Conservation (phyloP, 345 rosid species). For the Gossypium anomalum region DNA sequence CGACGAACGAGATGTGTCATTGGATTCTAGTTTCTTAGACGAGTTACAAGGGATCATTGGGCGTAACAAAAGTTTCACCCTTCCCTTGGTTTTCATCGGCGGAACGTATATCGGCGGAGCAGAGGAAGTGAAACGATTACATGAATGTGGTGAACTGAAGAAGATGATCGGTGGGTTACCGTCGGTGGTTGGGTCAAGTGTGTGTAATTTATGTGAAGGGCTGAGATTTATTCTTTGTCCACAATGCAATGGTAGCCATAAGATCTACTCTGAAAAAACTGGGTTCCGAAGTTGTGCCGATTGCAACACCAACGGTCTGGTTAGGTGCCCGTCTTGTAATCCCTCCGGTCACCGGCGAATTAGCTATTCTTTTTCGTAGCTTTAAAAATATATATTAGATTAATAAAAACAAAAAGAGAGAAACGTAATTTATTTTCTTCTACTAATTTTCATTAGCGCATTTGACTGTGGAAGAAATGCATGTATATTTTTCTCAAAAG, state of each 20-base stretch:
- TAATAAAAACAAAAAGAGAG: neutral
- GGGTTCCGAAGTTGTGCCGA: conserved; percentile 41
- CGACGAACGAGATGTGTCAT: conserved; percentile 79
- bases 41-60: conserved; percentile 52
- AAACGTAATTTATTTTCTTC: neutral
- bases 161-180: conserved; percentile 31
- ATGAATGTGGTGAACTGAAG: conserved; percentile 47
- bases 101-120: conserved; percentile 48
- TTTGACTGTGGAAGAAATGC: neutral
- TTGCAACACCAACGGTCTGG: conserved; percentile 49
- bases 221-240: conserved; percentile 48
- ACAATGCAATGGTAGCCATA: conserved; percentile 55
- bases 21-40: conserved; percentile 50
- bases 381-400: neutral
- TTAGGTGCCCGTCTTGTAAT: conserved; percentile 35
- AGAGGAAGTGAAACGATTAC: conserved; percentile 36
- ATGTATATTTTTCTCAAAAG: neutral
- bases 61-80: conserved; percentile 4
- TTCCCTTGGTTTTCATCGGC: conserved; percentile 51
- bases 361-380: neutral
- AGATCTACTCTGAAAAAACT: conserved; percentile 38
- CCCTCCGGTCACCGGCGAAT: neutral
- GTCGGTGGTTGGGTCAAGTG: conserved; percentile 9
- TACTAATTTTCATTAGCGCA: neutral
- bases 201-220: conserved; percentile 47